Conservation (phyloP, 345 rosid species). For the Citrus sinensis region DNA sequence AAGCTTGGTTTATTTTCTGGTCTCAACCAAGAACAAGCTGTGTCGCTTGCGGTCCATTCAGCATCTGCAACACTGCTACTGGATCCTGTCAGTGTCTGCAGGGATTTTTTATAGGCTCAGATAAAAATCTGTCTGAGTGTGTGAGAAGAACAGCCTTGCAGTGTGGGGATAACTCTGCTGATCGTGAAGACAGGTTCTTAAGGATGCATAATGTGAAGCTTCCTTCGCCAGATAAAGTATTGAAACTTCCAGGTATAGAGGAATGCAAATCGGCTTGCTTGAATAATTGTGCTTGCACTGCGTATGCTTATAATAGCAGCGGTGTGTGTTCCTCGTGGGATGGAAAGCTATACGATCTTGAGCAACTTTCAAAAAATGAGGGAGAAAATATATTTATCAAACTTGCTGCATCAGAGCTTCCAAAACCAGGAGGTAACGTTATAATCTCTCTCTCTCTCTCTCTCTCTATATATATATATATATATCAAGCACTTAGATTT, state of each 20-base stretch:
- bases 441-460: too few relatives aligned
- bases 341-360: background rate
- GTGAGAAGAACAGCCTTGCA: background rate
- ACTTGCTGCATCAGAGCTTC: constrained; percentile 14
- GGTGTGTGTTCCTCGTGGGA: constrained; percentile 1
- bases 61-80: background rate
- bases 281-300: constrained; percentile 15
- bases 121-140: background rate
- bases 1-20: background rate
- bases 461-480: too few relatives aligned
- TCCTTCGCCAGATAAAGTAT: too few relatives aligned
- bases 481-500: background rate
- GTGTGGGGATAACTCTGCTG: background rate
- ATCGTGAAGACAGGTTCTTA: constrained; percentile 2
- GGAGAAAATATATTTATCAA: constrained; percentile 6
- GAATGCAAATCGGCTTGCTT: constrained; percentile 11
- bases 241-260: background rate
- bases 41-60: background rate
- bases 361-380: background rate
- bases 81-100: background rate
- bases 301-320: constrained; percentile 13
- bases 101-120: background rate
- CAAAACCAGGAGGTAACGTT: constrained; percentile 9
- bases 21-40: background rate
- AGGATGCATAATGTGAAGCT: constrained; percentile 2